phyloP scores from a whole-genome alignment of 2,329 filamentous ascomycete species.

The Proliferodiscus dingleyae region DNA sequence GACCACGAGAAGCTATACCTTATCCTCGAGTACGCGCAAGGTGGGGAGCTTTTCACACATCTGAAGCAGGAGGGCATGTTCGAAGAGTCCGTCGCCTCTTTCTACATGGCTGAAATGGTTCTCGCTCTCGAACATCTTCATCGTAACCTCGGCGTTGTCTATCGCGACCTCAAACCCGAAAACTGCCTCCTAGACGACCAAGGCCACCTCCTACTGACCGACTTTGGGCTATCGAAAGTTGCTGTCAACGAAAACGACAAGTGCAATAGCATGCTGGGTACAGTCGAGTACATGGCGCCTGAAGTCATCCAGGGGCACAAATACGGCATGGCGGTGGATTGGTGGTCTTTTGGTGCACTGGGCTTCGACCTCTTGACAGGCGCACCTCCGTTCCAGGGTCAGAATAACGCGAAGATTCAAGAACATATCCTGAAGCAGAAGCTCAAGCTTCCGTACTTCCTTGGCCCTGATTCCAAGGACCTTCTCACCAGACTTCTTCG shows the following conservation, averaged over 20 bases:
- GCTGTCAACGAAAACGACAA: slow-evolving; percentile 64
- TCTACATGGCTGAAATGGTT: slow-evolving; percentile 98
- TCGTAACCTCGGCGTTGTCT: slow-evolving; percentile 86
- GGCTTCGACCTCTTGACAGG: slow-evolving; percentile 92
- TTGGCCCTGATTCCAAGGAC: slow-evolving; percentile 89
- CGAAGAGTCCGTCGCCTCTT: slow-evolving; percentile 78
- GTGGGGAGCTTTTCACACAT: slow-evolving; percentile 95
- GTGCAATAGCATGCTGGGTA: slow-evolving; percentile 90
- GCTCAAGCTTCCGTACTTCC: slow-evolving; percentile 80
- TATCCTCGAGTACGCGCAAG: slow-evolving; percentile 95
- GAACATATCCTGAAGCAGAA: slow-evolving; percentile 96
- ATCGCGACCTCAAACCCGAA: slow-evolving; percentile 95
- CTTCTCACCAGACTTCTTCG: slow-evolving; percentile 82
- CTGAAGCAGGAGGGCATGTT: slow-evolving; percentile 94
- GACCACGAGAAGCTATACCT: slow-evolving; percentile 96
- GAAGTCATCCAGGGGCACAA: slow-evolving; percentile 84
- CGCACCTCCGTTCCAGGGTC: slow-evolving; percentile 81
- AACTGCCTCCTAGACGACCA: slow-evolving; percentile 91
- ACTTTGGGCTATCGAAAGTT: slow-evolving; percentile 96
- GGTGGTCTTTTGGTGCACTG: slow-evolving; percentile 95
- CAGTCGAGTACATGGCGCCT: slow-evolving; percentile 98
- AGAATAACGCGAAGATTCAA: slow-evolving; percentile 91
- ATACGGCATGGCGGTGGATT: slow-evolving; percentile 94
- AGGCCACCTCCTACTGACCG: slow-evolving; percentile 88
- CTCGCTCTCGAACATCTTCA: slow-evolving; percentile 91